Conservation (phyloP, 768 basidiomycete genomes). For the Chalciporus piperatus region DNA sequence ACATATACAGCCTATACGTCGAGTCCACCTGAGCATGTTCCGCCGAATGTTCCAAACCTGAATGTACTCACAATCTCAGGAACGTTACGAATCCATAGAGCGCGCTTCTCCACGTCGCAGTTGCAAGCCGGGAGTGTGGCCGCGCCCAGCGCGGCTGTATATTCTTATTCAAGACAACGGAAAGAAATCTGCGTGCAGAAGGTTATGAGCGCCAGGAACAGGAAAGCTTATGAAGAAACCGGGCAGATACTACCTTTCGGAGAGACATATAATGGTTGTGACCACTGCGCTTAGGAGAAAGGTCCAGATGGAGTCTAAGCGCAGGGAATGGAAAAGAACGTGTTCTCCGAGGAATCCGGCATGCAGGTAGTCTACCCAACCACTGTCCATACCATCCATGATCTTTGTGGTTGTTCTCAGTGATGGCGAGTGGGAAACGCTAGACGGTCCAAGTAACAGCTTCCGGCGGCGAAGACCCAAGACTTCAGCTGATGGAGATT, state of each 20-base stretch:
- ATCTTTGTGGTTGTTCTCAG: not conserved
- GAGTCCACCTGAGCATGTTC: constrained; percentile 1
- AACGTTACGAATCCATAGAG: constrained; percentile 59
- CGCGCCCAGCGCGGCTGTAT: constrained; percentile 43
- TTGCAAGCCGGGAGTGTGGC: constrained; percentile 39
- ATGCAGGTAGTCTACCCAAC: constrained; percentile 47
- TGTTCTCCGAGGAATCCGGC: constrained; percentile 43
- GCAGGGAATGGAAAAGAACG: constrained; percentile 39
- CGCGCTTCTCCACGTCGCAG: constrained; percentile 50
- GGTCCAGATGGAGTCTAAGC: constrained; percentile 45
- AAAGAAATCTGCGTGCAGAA: constrained; percentile 41
- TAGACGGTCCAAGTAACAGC: no score
- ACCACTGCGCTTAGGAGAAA: constrained; percentile 49
- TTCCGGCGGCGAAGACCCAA: no score
- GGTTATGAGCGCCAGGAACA: constrained; percentile 1
- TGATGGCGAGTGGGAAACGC: not conserved
- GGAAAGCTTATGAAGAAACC: not conserved
- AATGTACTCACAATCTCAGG: constrained; percentile 53
- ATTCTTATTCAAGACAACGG: constrained; percentile 47
- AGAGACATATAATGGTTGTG: constrained; percentile 45
- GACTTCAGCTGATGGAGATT: no score
- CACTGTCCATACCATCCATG: constrained; percentile 35
- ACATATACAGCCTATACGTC: constrained; percentile 59
- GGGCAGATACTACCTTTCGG: constrained; percentile 57
- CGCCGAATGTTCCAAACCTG: not conserved